Conservation (phyloP, 805 yeast species). For the Starmera dryadoides region DNA sequence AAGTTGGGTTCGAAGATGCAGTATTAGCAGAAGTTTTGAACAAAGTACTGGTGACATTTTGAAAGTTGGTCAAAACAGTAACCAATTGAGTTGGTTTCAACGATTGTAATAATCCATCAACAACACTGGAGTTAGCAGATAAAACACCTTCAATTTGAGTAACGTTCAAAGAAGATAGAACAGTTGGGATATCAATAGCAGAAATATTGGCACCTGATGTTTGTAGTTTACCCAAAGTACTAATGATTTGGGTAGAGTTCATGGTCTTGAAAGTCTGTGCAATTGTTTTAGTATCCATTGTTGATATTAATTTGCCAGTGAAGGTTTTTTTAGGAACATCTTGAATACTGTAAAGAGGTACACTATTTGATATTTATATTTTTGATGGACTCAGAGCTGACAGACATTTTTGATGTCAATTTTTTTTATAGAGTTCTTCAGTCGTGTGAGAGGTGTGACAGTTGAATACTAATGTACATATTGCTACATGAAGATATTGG, state of each 20-base stretch:
- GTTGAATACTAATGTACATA: too few species aligned
- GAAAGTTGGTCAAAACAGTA: constrained; percentile 11
- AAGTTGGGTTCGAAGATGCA: constrained; percentile 3
- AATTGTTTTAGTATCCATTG: constrained; percentile 13
- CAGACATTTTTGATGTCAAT: neutral
- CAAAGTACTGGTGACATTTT: constrained; percentile 14
- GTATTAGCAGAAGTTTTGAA: constrained; percentile 10
- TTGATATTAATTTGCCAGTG: too few species aligned
- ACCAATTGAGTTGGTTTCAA: constrained; percentile 14
- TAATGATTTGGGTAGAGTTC: constrained; percentile 16
- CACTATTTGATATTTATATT: neutral
- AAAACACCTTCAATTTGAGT: constrained; percentile 20
- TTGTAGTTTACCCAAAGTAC: constrained; percentile 10
- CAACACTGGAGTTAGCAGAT: constrained; percentile 13
- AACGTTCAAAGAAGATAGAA: constrained; percentile 13
- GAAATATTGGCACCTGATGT: constrained; percentile 47
- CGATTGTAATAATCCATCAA: constrained; percentile 11
- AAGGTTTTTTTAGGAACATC: neutral
- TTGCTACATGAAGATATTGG: too few species aligned
- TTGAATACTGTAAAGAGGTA: neutral
- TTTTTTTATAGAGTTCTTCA: too few species aligned
- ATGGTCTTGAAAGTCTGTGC: constrained; percentile 14
- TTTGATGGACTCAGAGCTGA: neutral
- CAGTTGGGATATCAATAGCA: constrained; percentile 62
- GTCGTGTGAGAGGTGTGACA: too few species aligned